Base-by-base conservation (phyloP, 805 yeast genomes). In the Starmerella riodocensis region DNA sequence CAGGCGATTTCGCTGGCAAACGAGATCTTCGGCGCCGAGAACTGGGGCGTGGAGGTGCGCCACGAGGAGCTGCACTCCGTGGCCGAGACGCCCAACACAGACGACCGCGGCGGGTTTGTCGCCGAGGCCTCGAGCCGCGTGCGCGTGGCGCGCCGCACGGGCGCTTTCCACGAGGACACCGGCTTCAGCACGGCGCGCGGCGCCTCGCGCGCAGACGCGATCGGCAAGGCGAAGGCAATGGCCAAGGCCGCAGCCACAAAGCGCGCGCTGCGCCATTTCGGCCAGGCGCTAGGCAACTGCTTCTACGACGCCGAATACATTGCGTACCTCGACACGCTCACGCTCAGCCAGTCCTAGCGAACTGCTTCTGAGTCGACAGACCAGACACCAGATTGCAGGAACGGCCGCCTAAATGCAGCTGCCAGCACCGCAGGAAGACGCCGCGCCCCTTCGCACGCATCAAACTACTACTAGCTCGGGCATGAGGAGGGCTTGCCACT, bases 191-290 rank as follows among this genome's bases (percentile, higher is more conserved):
- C 73, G 18, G 82, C 76, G 26, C 77, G 76, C 42, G 54, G 51
- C 4, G 39, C 47, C 17, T 29, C 23, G 16, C 76, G 73, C 54
- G 78, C 78, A 2, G 71, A 72, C 61, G 88, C 93, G 0, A 78
- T 71, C 55, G 83, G 74, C 39, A 84, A 81, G 54, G 79, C 93
- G 41, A 76, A 74, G 55, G 81, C 83, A 51, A 91, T 80, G 51
- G 91, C 94, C 0, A 70, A 81, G 56, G 3, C 37, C 4, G 42
- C 36, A n/a, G 95, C 81, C 0, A 59, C 79, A 41, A 85, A 84
- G 58, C 65, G 91, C 36, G 77, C 88, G 12, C 63, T 86, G 38
- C 64, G 93, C 45, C 76, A 78, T 47, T 82, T 84, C 53, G 94
- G 93, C 28, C 73, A 77, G 48, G 76, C 81, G 0, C 59, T 79